These are phyloP conservation scores for Barnettozyma botsteinii DNA, from an alignment of 805 yeast species.

Conservation along the genomic window DNA sequence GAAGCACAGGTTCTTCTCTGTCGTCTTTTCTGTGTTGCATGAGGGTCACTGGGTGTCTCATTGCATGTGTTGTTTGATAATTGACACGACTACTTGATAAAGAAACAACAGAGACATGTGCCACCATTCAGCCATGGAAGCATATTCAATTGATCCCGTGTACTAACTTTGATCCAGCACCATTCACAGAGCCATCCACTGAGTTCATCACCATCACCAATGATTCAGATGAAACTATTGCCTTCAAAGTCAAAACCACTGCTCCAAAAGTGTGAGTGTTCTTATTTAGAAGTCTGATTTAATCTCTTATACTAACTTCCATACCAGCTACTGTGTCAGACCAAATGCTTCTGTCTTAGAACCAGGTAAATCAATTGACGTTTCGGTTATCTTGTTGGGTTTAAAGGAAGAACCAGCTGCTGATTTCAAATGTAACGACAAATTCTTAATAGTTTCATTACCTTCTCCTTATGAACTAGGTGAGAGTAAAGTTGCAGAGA, in stretches of 20 bases:
- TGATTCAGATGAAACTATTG: constrained; percentile 55
- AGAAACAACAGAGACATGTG: neutral
- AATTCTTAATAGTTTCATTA: constrained; percentile 82
- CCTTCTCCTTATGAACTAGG: constrained; percentile 61
- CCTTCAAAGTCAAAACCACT: constrained; percentile 96
- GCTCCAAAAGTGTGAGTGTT: constrained; percentile 73
- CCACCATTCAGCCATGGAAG: too few species aligned
- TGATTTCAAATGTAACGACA: constrained; percentile 81
- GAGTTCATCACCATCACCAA: constrained; percentile 47
- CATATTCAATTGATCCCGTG: neutral
- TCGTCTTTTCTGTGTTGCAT: neutral
- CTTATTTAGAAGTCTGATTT: neutral
- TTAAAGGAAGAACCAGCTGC: constrained; percentile 66
- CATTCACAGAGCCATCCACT: constrained; percentile 67
- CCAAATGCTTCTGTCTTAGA: constrained; percentile 83
- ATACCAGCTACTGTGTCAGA: constrained; percentile 67
- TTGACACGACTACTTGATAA: too few species aligned
- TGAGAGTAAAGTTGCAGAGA: constrained; percentile 54
- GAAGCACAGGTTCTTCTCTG: too few species aligned
- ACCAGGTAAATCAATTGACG: constrained; percentile 68
- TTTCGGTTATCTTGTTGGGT: constrained; percentile 83
- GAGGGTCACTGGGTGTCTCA: neutral
- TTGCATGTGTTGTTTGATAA: neutral
- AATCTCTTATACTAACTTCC: constrained; percentile 8
- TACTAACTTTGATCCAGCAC: constrained; percentile 41